Percentiles rank a stretch among this genome's conserved stretches.
Conservation (phyloP, 2,329 filamentous ascomycete species). For the Diaporthe amygdali region DNA sequence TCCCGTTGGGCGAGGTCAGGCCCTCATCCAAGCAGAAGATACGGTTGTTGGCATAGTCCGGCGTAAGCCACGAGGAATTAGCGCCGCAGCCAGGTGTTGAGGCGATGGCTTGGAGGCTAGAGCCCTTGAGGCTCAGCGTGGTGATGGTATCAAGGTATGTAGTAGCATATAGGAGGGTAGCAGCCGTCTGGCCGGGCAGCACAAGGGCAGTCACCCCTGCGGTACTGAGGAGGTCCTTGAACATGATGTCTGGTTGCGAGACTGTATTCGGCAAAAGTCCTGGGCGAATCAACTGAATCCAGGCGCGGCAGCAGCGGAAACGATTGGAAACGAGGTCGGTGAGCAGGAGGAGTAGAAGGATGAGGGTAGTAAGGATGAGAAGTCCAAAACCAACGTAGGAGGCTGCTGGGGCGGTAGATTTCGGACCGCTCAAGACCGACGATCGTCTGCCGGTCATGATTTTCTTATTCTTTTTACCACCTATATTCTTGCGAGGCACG, state of each 20-base stretch:
- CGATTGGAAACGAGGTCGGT: background rate
- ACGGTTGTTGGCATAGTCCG: slow-evolving; percentile 52
- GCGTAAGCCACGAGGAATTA: slow-evolving; percentile 65
- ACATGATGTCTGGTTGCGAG: slow-evolving; percentile 17
- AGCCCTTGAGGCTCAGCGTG: slow-evolving; percentile 48
- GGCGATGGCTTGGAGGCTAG: slow-evolving; percentile 47
- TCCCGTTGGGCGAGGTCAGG: slow-evolving; percentile 50
- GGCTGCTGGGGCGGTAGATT: background rate
- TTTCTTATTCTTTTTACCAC: background rate
- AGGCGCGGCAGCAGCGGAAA: slow-evolving; percentile 1
- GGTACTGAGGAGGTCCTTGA: slow-evolving; percentile 24
- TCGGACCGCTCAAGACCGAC: background rate
- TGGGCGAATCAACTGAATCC: slow-evolving; percentile 5
- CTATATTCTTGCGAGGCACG: background rate
- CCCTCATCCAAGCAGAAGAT: slow-evolving; percentile 69
- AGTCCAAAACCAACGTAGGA: background rate
- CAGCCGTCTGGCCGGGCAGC: slow-evolving; percentile 37
- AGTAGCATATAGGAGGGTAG: slow-evolving; percentile 51
- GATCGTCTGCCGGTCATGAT: background rate
- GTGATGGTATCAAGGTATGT: slow-evolving; percentile 55
- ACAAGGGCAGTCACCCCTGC: slow-evolving; percentile 28
- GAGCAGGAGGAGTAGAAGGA: background rate
- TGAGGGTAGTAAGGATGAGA: background rate
- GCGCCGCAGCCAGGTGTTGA: slow-evolving; percentile 53
- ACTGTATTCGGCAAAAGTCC: background rate